phyloP scores from a whole-genome alignment of 164 flowering plant species.

The Tetrastigma voinierianum region DNA sequence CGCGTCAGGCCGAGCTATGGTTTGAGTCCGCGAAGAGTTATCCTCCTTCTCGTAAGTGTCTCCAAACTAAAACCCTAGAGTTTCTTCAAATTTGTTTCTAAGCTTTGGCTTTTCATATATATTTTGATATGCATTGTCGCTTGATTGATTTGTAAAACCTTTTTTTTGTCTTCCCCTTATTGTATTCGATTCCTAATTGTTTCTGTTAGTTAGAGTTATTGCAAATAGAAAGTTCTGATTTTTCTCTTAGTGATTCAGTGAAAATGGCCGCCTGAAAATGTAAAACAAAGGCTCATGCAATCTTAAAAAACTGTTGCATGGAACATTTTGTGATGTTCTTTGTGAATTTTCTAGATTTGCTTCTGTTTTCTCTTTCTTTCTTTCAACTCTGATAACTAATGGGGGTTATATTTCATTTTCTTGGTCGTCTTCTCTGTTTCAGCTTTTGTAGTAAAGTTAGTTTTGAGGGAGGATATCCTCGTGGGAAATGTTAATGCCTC shows the following conservation, averaged over 20 bases:
- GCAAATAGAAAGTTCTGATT: not conserved
- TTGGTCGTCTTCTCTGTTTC: slow-evolving; percentile 14
- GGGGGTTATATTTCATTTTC: not conserved
- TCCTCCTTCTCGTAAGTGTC: slow-evolving; percentile 78
- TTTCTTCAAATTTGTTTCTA: not conserved
- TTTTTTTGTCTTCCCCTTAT: not conserved
- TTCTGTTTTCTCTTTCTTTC: not conserved
- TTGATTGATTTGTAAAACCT: not conserved
- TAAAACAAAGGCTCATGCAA: no score
- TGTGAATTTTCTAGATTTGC: not conserved
- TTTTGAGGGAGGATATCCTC: slow-evolving; percentile 29
- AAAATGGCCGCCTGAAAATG: not conserved
- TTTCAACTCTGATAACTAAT: not conserved
- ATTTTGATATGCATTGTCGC: not conserved
- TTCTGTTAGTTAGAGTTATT: not conserved
- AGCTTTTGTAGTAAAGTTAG: slow-evolving; percentile 50
- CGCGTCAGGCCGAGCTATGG: slow-evolving; percentile 67
- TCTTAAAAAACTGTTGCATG: no score
- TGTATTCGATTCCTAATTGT: not conserved
- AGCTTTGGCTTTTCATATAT: not conserved
- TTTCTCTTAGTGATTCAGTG: no score
- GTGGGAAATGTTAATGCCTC: slow-evolving; percentile 29
- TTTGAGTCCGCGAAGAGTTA: slow-evolving; percentile 57
- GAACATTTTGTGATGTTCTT: no score
- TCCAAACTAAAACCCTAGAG: not conserved